A percentile compares a stretch with the other conserved stretches of the same genome.
These are phyloP conservation scores for Nemophila menziesii DNA, from an alignment of 257 asterid genomes.

Conservation along the genomic window DNA sequence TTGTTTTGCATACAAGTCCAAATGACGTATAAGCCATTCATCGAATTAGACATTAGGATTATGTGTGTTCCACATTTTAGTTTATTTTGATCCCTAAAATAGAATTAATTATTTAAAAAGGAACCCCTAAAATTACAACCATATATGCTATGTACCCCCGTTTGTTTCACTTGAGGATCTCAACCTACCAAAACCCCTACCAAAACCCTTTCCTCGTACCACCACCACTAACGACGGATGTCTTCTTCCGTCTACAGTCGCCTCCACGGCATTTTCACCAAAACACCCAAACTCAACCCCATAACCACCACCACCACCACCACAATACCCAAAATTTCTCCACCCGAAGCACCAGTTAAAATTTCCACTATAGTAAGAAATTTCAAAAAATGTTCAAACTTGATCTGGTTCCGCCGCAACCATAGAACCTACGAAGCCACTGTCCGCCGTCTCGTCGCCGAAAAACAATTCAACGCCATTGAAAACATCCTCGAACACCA, in stretches of 20 bases:
- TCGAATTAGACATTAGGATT: no score
- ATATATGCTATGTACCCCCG: not conserved
- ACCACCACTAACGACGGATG: not conserved
- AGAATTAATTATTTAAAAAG: no score
- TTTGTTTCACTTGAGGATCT: not conserved
- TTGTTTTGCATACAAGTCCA: no score
- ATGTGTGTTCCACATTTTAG: no score
- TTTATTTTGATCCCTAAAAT: no score
- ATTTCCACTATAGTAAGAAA: conserved; percentile 16
- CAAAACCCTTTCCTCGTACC: not conserved
- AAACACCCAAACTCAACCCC: not conserved
- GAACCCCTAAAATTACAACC: not conserved
- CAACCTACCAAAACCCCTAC: not conserved
- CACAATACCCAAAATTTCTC: not conserved
- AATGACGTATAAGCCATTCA: no score
- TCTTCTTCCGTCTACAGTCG: conserved; percentile 5
- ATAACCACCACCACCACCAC: conserved; percentile 2
- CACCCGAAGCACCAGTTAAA: not conserved
- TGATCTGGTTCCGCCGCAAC: conserved; percentile 17
- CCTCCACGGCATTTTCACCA: conserved; percentile 7
- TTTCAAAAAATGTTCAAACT: conserved; percentile 24
- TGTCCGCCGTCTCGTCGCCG: conserved; percentile 5
- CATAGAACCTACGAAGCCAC: conserved; percentile 4
- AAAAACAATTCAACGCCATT: conserved; percentile 12
- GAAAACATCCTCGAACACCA: conserved; percentile 13